Percentiles rank a stretch among this genome's conserved stretches.
Evolutionary conservation across 2,329 filamentous ascomycete species (phyloP).

Genomic region (Pseudopithomyces chartarum): DNA sequence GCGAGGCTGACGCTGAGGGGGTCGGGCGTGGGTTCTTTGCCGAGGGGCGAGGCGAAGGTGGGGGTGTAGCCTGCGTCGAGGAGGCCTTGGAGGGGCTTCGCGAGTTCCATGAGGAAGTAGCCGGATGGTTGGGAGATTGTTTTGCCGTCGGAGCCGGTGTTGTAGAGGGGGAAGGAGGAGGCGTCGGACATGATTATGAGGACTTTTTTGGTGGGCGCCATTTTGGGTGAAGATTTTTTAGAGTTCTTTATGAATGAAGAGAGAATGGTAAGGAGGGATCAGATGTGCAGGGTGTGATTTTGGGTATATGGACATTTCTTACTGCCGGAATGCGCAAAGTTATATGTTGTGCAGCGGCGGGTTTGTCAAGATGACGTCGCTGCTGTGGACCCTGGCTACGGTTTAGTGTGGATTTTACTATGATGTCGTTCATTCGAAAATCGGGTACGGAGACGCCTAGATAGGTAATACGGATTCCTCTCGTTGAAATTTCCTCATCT

Average conservation of each 20-base stretch:
- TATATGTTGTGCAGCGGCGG: neutral
- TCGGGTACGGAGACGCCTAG: neutral
- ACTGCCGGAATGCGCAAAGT: neutral
- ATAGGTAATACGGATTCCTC: too few relatives aligned
- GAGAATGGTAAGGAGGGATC: neutral
- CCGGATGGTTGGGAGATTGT: conserved; percentile 33
- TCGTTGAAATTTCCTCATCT: neutral
- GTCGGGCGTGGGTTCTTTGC: conserved; percentile 49
- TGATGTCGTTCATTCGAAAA: neutral
- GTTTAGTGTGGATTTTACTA: neutral
- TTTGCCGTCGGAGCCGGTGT: conserved; percentile 28
- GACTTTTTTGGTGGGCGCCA: conserved; percentile 44
- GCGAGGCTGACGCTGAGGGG: conserved; percentile 49
- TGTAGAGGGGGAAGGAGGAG: conserved; percentile 40
- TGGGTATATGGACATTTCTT: neutral
- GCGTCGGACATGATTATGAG: conserved; percentile 54
- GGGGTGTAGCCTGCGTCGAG: conserved; percentile 46
- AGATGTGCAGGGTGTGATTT: neutral
- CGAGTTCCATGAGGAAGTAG: conserved; percentile 41
- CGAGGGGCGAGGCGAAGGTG: conserved; percentile 53
- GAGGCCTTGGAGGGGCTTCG: conserved; percentile 35
- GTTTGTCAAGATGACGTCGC: conserved; percentile 3
- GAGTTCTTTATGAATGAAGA: neutral
- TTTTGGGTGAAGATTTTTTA: conserved; percentile 7
- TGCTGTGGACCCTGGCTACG: neutral